Evolutionary conservation across 805 yeast genomes (phyloP).

Genomic region (Candida xyloterini): DNA sequence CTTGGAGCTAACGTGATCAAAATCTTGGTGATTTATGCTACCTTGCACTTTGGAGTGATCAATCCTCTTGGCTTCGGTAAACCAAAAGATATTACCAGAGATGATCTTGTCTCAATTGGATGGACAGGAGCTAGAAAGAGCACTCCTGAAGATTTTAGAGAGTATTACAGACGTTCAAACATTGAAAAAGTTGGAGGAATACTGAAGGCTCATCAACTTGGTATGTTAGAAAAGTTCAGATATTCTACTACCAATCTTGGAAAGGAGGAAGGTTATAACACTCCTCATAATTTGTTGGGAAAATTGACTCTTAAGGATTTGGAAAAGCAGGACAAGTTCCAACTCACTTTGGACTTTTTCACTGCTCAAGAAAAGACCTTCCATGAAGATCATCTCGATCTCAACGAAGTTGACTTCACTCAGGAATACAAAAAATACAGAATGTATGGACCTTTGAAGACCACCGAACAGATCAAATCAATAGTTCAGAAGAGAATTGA

Average conservation of each 20-base stretch:
- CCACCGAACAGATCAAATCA: slow-evolving; percentile 39
- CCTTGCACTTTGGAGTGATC: slow-evolving; percentile 66
- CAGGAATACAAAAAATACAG: slow-evolving; percentile 59
- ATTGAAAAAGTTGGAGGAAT: slow-evolving; percentile 57
- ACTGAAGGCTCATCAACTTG: slow-evolving; percentile 62
- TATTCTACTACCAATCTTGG: slow-evolving; percentile 59
- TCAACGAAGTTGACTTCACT: slow-evolving; percentile 26
- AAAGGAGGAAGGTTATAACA: slow-evolving; percentile 82
- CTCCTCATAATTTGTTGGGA: slow-evolving; percentile 28
- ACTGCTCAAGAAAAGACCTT: slow-evolving; percentile 48
- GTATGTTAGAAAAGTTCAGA: slow-evolving; percentile 58
- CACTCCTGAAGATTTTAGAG: slow-evolving; percentile 65
- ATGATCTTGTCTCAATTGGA: slow-evolving; percentile 64
- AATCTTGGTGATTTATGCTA: slow-evolving; percentile 48
- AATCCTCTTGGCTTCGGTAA: slow-evolving; percentile 64
- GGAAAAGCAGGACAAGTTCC: slow-evolving; percentile 42
- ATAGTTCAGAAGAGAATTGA: slow-evolving; percentile 40
- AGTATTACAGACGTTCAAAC: slow-evolving; percentile 59
- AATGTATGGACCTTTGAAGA: slow-evolving; percentile 58
- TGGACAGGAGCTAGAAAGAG: slow-evolving; percentile 94
- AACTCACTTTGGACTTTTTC: slow-evolving; percentile 54
- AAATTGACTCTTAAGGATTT: slow-evolving; percentile 23
- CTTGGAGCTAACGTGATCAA: slow-evolving; percentile 73
- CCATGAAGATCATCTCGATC: slow-evolving; percentile 34
- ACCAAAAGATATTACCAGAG: slow-evolving; percentile 40